Percentiles rank a stretch among this genome's conserved stretches.
These are phyloP conservation scores for Trichoderma virens DNA, from an alignment of 495 filamentous ascomycete species.

Conservation along the genomic window DNA sequence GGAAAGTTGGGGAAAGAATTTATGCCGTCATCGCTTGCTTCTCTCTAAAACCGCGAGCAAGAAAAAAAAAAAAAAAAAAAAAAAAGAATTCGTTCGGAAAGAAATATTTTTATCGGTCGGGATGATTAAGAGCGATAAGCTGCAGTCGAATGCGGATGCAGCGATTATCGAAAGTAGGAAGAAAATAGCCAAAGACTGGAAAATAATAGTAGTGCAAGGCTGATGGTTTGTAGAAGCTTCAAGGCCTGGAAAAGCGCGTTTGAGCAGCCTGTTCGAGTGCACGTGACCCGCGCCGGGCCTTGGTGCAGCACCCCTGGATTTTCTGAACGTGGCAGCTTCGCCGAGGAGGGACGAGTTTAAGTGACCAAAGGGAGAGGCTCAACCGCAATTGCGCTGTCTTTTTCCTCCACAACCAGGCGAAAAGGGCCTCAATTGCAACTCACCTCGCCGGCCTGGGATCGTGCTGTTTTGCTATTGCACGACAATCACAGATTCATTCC, in stretches of 20 bases:
- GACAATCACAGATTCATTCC: no score
- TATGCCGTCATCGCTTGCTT: conserved; percentile 2
- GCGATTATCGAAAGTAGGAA: not conserved
- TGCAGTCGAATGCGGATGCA: not conserved
- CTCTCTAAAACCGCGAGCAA: not conserved
- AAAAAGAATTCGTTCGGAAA: not conserved
- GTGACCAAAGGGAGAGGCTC: not conserved
- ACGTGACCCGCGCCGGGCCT: conserved; percentile 19
- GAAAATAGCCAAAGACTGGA: not conserved
- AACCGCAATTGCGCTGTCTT: not conserved
- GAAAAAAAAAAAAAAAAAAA: not conserved
- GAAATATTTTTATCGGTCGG: not conserved
- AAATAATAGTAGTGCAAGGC: not conserved
- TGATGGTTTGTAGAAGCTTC: conserved; percentile 13
- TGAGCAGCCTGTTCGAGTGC: conserved; percentile 11
- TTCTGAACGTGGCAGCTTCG: conserved; percentile 42
- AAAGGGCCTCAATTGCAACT: not conserved
- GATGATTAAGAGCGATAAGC: not conserved
- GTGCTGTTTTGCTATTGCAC: not conserved
- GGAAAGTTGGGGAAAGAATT: not conserved
- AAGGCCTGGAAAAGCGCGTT: conserved; percentile 16
- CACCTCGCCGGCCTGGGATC: not conserved
- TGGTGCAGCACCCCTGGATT: conserved; percentile 22
- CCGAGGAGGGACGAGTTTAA: not conserved
- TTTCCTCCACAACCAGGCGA: not conserved